These are phyloP conservation scores for Aegilops bicornis DNA, from an alignment of 176 grass and related monocot species.

Conservation along the genomic window DNA sequence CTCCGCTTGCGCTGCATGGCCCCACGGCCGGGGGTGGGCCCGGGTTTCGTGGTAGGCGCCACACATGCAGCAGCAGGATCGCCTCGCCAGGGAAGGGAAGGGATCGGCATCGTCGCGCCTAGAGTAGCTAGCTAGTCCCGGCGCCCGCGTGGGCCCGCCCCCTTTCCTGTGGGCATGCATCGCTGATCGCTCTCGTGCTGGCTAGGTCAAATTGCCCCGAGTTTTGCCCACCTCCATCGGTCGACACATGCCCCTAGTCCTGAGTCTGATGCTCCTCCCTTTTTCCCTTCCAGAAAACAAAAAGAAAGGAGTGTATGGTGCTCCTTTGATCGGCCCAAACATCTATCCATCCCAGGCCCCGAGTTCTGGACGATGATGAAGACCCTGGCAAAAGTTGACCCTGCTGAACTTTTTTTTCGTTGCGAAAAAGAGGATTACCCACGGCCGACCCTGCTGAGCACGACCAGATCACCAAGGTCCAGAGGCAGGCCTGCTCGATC, in stretches of 20 bases:
- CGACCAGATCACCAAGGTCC: too few relatives aligned
- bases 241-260: background rate
- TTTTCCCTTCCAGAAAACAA: too few relatives aligned
- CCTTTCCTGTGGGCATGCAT: background rate
- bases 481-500: too few relatives aligned
- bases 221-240: background rate
- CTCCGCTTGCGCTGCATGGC: background rate
- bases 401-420: too few relatives aligned
- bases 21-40: background rate
- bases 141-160: background rate
- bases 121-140: background rate
- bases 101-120: background rate
- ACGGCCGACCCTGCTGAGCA: too few relatives aligned
- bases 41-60: conserved; percentile 22
- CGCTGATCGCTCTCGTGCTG: background rate
- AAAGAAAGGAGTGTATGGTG: too few relatives aligned
- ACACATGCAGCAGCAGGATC: background rate
- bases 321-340: too few relatives aligned
- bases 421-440: too few relatives aligned
- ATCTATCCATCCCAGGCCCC: too few relatives aligned
- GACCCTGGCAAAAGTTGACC: background rate
- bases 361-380: background rate
- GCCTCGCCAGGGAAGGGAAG: background rate
- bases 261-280: too few relatives aligned
- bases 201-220: background rate